Base-by-base conservation (phyloP, 176 grass and related monocot genomes). In the Carex myosuroides region DNA sequence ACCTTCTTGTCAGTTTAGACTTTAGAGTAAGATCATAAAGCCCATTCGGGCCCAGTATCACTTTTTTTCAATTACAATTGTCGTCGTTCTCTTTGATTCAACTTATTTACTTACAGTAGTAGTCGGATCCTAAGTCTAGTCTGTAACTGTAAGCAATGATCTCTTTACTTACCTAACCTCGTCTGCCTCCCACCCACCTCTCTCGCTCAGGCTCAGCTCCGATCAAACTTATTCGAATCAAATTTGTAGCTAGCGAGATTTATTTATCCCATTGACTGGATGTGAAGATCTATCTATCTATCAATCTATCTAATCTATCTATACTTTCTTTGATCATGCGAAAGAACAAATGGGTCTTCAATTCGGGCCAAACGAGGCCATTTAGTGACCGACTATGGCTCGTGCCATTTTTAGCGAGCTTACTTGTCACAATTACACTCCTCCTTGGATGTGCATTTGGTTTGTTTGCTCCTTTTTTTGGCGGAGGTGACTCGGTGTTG, bases 321-420 rank as follows among this genome's bases (percentile, higher is more conserved):
- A 16, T 29, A 21, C 21, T 26, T 55, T 69, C 8, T 54, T 17
- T 54, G 2, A 77, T 24, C 73, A 98, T 98, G 96, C 88, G 93
- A 86, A 98, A 98, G 87, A 39, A 82, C 61, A 90, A 66, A 50
- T 88, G 83, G 69, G 86, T 87, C 13, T 57, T 90, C 53, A 33
- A 81, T 84, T 79, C 90, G 10, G 87, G 81, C 14, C 76, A 84
- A n/a, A 67, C 68, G 37, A 90, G 96, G 70, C 60, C 96, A 46
- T 98, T 93, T 60, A 57, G 52, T 18, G 93, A 98, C 86, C 89
- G 91, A 64, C 72, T 93, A 24, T 98, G 96, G 96, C 85, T 98
- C 20, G 85, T 95, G 21, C 93, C 96, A 13, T 98, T 98, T 77
- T 33, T 93, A 10, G 89, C 89, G 8, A 98, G 91, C 68, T 64